These are phyloP conservation scores for Ogataea methylovora DNA, from an alignment of 805 yeast genomes.

Conservation along the genomic window DNA sequence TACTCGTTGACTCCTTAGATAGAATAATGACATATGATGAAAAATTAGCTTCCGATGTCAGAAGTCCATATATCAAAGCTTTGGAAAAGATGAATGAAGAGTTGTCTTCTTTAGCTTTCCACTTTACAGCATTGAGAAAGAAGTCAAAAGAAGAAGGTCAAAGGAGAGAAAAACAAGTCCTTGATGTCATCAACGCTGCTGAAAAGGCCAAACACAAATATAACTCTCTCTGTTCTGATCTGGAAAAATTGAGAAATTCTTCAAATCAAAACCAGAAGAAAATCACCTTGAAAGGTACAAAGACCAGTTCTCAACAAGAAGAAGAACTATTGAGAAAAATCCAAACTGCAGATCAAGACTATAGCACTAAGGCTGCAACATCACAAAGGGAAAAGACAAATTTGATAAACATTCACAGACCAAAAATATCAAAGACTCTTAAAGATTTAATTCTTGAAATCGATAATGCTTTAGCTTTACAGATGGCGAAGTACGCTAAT, in stretches of 20 bases:
- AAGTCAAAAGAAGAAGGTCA: constrained; percentile 73
- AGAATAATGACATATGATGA: constrained; percentile 74
- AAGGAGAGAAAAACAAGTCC: constrained; percentile 75
- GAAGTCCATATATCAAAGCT: constrained; percentile 69
- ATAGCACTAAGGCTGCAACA: constrained; percentile 64
- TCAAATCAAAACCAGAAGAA: constrained; percentile 82
- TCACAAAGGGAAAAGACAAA: constrained; percentile 72
- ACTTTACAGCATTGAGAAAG: constrained; percentile 70
- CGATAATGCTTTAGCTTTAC: constrained; percentile 85
- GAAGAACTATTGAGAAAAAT: constrained; percentile 81
- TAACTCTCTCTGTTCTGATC: constrained; percentile 73
- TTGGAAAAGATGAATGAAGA: constrained; percentile 84
- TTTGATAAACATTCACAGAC: constrained; percentile 66
- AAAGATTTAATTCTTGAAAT: constrained; percentile 76
- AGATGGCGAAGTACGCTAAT: constrained; percentile 82
- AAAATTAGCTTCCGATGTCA: constrained; percentile 54
- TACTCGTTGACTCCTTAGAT: constrained; percentile 61
- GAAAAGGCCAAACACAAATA: constrained; percentile 83
- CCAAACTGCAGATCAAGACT: constrained; percentile 79
- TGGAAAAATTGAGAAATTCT: constrained; percentile 65
- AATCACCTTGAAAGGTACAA: constrained; percentile 71
- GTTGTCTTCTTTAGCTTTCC: constrained; percentile 57
- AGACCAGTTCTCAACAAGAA: constrained; percentile 79
- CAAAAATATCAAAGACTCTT: constrained; percentile 62
- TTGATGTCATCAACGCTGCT: constrained; percentile 74